These are phyloP conservation scores for Mycena citricolor DNA, from an alignment of 1,284 basidiomycete genomes.

Conservation along the genomic window DNA sequence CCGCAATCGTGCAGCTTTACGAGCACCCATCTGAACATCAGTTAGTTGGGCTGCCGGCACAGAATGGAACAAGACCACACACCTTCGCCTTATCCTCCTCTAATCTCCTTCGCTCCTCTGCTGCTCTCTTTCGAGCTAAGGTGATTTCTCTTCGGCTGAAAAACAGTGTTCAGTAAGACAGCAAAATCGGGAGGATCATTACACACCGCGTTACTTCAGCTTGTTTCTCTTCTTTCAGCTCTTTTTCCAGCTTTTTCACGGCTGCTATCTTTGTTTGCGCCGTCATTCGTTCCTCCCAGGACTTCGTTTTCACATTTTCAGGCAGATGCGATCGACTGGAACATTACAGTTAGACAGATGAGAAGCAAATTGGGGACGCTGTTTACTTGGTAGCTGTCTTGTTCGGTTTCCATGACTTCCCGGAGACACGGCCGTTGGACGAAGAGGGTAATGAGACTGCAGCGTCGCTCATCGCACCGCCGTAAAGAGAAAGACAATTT, in stretches of 20 bases:
- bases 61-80: conserved; percentile 22
- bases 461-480: conserved; percentile 5
- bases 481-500: background rate
- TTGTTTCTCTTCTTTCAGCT: conserved; percentile 74
- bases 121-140: conserved; percentile 64
- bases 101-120: conserved; percentile 66
- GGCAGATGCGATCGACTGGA: conserved; percentile 71
- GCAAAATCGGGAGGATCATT: conserved; percentile 24
- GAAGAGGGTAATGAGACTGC: conserved; percentile 48
- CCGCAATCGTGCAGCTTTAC: conserved; percentile 68
- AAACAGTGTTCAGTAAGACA: conserved; percentile 31
- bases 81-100: conserved; percentile 76
- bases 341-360: conserved; percentile 29
- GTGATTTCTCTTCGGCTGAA: conserved; percentile 70
- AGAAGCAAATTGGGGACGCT: conserved; percentile 44
- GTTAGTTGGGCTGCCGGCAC: conserved; percentile 8
- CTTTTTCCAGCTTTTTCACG: conserved; percentile 68
- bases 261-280: conserved; percentile 63
- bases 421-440: conserved; percentile 59
- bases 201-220: conserved; percentile 61
- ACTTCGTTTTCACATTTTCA: conserved; percentile 61
- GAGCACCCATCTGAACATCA: conserved; percentile 66
- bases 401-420: conserved; percentile 65
- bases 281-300: conserved; percentile 68
- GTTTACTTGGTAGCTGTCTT: conserved; percentile 62